Base-by-base conservation (phyloP, 306 rosid genomes). In the Albizia julibrissin region DNA sequence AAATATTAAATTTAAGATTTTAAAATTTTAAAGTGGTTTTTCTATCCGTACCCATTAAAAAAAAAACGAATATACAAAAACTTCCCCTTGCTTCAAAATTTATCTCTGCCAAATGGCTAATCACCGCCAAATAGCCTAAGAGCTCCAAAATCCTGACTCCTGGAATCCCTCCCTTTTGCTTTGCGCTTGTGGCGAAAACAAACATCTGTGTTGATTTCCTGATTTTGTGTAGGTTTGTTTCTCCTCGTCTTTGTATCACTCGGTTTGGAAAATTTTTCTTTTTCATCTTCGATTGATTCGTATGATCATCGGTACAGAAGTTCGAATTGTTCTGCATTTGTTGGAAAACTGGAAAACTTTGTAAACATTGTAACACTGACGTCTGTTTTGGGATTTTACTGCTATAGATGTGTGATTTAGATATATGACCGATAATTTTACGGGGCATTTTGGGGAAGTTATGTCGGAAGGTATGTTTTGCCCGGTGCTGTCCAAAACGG, bases 261-360 rank as follows among this genome's bases (percentile, higher is more conserved):
- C 5, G 16, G 2, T 6, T 27, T 18, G 19, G 12, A 44, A 27
- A 52, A 2, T 4, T 22, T 39, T 74, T 12, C 0, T 21, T 77
- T 61, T 61, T 24, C 21, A 14, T 6, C 52, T 31, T 50, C 68
- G 34, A 44, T 33, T 31, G 11, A 42, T 39, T 64, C 6, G 3
- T 74, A 14, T 34, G 44, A 56, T 56, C 72, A 34, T 75, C 31
- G 72, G 8, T 42, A 62, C 33, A 40, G 8, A 49, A 77, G 66
- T 56, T 40, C 61, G 37, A 40, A 77, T 77, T 81, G 80, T 71
- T 68, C 80, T 37, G 43, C 76, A 67, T 80, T 86, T 56, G 76
- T 73, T 76, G 39, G 4, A 34, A 79, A 79, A 47, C 52, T 72
- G 2, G 40, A 26, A 75, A 19, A 26, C 26, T 39, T 65, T 39